These are phyloP conservation scores for Scenedesmus sp. DNA, from an alignment of 163 green algal genomes.

Conservation along the genomic window DNA sequence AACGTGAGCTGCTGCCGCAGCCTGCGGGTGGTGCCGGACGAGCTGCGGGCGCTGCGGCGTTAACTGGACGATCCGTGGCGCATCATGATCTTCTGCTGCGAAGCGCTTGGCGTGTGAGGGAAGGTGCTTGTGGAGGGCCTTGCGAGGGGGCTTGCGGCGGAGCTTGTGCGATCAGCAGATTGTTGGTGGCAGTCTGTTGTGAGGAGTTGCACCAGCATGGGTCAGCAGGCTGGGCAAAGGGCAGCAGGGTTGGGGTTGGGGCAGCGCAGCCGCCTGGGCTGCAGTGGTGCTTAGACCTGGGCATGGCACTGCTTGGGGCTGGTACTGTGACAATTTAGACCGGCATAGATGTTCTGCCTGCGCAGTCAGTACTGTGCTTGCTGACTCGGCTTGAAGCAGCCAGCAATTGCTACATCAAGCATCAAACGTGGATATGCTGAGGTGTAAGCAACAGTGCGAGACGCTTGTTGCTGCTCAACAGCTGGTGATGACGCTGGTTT, in stretches of 20 bases:
- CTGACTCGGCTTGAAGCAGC: too few species aligned
- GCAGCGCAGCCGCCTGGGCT: too few species aligned
- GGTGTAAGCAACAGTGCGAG: too few species aligned
- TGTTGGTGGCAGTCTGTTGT: not conserved
- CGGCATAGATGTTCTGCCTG: not conserved
- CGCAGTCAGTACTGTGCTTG: too few species aligned
- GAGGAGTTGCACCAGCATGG: not conserved
- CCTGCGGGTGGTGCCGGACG: not conserved
- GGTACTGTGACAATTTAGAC: not conserved
- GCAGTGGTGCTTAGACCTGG: too few species aligned
- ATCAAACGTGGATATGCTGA: too few species aligned
- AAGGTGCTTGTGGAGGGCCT: too few species aligned
- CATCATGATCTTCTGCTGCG: not conserved
- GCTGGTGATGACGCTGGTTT: too few species aligned
- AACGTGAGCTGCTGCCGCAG: not conserved
- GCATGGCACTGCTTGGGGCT: not conserved
- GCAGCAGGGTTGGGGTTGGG: not conserved
- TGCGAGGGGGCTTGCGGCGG: too few species aligned
- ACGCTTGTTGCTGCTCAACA: too few species aligned
- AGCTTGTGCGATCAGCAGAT: not conserved
- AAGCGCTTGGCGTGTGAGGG: not conserved
- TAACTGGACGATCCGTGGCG: too few species aligned
- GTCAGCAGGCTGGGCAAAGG: slow-evolving; percentile 32
- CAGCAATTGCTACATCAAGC: too few species aligned
- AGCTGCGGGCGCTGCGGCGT: not conserved